Evolutionary conservation across 2,329 filamentous ascomycete species (phyloP), one percentile per base, ranked within the genome.

Genomic region (Colletotrichum endophyticum): DNA sequence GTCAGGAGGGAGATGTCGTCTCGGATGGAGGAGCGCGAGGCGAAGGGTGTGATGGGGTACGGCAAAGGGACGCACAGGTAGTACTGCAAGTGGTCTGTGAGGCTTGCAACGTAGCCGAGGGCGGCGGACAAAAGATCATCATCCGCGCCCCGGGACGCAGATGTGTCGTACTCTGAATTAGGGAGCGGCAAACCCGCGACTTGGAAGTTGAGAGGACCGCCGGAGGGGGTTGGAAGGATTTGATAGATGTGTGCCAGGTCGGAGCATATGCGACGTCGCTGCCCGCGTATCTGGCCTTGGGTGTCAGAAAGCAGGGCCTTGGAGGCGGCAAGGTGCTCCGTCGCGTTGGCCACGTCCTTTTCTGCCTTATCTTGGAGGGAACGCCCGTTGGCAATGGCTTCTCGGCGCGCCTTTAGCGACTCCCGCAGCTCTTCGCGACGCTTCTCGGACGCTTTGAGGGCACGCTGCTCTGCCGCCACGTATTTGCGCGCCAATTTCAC

Each of bases 251-350:
- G 87, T 15, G 92, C 87, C 0, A 99, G 88, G 78, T 98, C 96
- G 79, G 97, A 93, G 83, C 95, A 96, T 72, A 99, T 95, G 44
- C 97, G 94, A 16, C 96, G 92, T 27, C 96, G 92, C 84, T 99
- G 97, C n/a, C 94, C 95, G 74, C 90, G 92, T n/a, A 95, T 94
- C 25, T 92, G 91, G 67, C 94, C 92, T 57, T 89, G 88, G 0
- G 91, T 92, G 64, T 89, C 85, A 6, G 88, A 87, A 1, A 94
- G 84, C 2, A 93, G 86, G 7, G 87, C 84, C 44, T 88, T 88
- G 15, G 91, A 92, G 1, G 90, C 86, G 0, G 86, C 82, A 36
- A 96, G 86, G 78, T 93, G 91, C 39, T 90, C 86, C 64, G 88
- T 86, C 9, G 92, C 93, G 78, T 92, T 89, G 15, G 88, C 85